These are phyloP conservation scores for Penicillium lagena DNA, from an alignment of 495 filamentous ascomycete species.

Conservation along the genomic window DNA sequence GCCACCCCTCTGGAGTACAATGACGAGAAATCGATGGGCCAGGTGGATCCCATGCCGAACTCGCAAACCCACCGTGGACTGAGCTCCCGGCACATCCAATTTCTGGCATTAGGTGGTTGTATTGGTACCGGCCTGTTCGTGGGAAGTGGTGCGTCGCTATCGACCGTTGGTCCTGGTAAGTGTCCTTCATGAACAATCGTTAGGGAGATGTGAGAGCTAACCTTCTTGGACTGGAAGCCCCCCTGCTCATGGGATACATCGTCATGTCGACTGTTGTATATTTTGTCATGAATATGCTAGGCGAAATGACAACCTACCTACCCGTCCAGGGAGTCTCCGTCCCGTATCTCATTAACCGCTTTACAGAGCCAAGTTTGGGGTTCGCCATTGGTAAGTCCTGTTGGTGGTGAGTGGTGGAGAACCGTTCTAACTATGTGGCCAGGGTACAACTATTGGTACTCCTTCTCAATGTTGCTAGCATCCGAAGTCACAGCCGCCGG, in stretches of 20 bases:
- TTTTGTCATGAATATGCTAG: constrained; percentile 46
- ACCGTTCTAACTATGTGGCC: constrained; percentile 30
- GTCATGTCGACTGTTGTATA: constrained; percentile 50
- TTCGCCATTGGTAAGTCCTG: constrained; percentile 54
- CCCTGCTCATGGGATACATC: constrained; percentile 58
- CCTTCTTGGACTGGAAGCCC: constrained; percentile 45
- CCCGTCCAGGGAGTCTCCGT: constrained; percentile 67
- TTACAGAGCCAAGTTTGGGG: constrained; percentile 61
- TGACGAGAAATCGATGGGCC: constrained; percentile 15
- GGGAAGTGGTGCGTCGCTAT: constrained; percentile 58
- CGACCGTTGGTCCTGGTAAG: constrained; percentile 55
- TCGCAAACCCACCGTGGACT: constrained; percentile 20
- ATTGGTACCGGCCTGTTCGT: constrained; percentile 75
- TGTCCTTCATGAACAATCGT: background rate
- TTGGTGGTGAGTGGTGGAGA: constrained; percentile 2
- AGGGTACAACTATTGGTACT: constrained; percentile 53
- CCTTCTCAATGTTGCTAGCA: constrained; percentile 51
- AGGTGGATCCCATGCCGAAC: constrained; percentile 6
- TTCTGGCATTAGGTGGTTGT: constrained; percentile 67
- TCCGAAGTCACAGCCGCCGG: constrained; percentile 64
- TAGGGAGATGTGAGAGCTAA: background rate
- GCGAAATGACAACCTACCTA: constrained; percentile 70
- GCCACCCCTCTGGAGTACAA: constrained; percentile 8
- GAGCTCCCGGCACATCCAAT: constrained; percentile 50
- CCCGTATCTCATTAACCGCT: constrained; percentile 65